Percentiles rank a stretch among this genome's conserved stretches.
Conservation (phyloP, 1,284 basidiomycete species). For the Rhodotorula sp. region DNA sequence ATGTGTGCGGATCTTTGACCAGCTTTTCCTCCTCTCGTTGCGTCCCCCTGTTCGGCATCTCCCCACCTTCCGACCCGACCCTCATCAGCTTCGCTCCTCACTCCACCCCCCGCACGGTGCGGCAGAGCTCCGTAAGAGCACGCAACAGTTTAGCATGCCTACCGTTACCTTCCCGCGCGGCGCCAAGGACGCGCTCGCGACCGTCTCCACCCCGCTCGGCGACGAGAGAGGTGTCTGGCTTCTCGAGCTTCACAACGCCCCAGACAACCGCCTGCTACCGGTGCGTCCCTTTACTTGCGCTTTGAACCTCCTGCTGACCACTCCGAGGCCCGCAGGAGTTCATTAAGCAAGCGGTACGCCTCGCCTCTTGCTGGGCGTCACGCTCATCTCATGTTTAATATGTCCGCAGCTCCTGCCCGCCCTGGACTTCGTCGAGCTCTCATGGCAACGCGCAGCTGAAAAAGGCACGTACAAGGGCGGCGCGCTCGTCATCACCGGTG, state of each 20-base stretch:
- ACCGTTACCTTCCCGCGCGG: slow-evolving; percentile 10
- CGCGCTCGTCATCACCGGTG: slow-evolving; percentile 38
- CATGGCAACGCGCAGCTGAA: slow-evolving; percentile 14
- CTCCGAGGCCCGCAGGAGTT: slow-evolving; percentile 16
- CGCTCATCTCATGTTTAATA: background rate
- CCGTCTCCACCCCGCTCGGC: background rate
- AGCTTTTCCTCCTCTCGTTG: background rate
- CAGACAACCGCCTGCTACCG: slow-evolving; percentile 44
- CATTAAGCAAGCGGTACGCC: slow-evolving; percentile 30
- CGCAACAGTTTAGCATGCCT: background rate
- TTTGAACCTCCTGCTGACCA: background rate
- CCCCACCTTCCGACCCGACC: background rate
- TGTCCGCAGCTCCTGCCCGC: slow-evolving; percentile 37
- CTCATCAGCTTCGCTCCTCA: too few species aligned
- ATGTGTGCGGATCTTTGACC: background rate
- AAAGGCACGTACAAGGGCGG: slow-evolving; percentile 26
- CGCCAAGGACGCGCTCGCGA: background rate
- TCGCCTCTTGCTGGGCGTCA: too few species aligned
- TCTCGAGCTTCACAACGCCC: slow-evolving; percentile 33
- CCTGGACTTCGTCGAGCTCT: slow-evolving; percentile 36
- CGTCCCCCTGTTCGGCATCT: background rate
- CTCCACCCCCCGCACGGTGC: too few species aligned
- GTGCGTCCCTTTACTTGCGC: slow-evolving; percentile 1
- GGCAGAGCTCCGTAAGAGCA: background rate
- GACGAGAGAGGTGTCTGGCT: slow-evolving; percentile 24